Evolutionary conservation across 306 rosid species (phyloP), one percentile per base, ranked within the genome.

Genomic region (Nissolia schottii): DNA sequence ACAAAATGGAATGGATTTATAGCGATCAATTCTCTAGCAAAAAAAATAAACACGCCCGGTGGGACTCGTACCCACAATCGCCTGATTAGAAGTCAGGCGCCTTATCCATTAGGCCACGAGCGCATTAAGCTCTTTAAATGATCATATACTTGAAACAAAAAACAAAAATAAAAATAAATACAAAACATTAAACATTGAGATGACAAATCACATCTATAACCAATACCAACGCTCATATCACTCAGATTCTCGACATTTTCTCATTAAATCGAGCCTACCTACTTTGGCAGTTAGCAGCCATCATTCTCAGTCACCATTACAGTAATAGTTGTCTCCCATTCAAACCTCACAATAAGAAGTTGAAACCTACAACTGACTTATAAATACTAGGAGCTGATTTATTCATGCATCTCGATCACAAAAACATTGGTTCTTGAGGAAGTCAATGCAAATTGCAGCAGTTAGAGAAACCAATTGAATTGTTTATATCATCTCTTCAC

Each of bases 41-140:
- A n/a, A n/a, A 20, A 22, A 3, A 18, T 9, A 13, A n/a, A 5
- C 80, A 77, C 83, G 71, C 83, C 75, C 78, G 60, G 83, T 72
- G 83, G 83, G 76, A 79, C 80, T 80, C 84, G 84, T 74, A 80
- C 80, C 67, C 77, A 74, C 80, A 83, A 75, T 83, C 83, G 81
- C 64, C 41, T 75, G 76, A 83, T 79, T 79, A 83, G 81, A 83
- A 83, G 79, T 64, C 79, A 76, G 46, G 70, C 84, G 82, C 84
- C 84, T 83, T 76, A 83, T 83, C 87, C 87, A 83, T 79, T 83
- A 71, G 84, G 81, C 84, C 87, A 79, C 72, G 40, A 64, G 87
- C 70, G 80, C 84, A 12, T 2, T 32, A 32, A 3, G 4, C 8
- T 32, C 37, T 4, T 2, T 7, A 8, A n/a, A n/a, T n/a, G n/a